Evolutionary conservation across 257 asterid genomes (phyloP).

Genomic region (Solanum pennellii): DNA sequence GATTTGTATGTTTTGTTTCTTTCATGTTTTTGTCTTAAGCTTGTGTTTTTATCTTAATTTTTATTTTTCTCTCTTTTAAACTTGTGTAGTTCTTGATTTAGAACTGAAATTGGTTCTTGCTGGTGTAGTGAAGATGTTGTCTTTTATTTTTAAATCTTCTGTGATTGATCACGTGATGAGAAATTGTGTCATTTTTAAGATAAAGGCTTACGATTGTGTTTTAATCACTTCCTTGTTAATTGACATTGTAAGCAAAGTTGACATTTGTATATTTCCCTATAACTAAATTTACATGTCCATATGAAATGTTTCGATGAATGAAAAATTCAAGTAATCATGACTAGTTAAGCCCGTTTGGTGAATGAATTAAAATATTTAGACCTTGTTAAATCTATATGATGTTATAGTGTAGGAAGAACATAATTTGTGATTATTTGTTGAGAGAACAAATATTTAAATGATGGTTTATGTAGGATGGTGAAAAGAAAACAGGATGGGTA

Average conservation of each 20-base stretch:
- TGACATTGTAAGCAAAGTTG: background rate
- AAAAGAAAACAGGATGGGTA: background rate
- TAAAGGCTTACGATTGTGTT: background rate
- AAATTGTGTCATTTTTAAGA: background rate
- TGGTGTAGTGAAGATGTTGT: background rate
- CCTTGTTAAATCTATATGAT: background rate
- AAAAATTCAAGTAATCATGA: background rate
- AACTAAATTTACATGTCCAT: background rate
- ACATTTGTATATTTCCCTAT: background rate
- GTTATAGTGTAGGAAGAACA: background rate
- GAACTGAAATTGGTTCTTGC: background rate
- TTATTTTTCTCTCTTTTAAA: background rate
- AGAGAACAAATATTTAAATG: background rate
- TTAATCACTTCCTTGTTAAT: background rate
- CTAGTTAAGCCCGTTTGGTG: background rate
- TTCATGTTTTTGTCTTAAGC: background rate
- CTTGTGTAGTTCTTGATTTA: background rate
- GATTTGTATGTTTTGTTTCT: conserved; percentile 25
- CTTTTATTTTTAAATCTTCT: no score
- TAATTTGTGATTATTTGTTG: background rate
- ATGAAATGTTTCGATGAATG: background rate
- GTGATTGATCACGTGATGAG: background rate
- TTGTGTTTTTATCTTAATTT: background rate
- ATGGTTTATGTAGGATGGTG: background rate
- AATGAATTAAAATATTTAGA: background rate